These are phyloP conservation scores for Amanita rimosa DNA, from an alignment of 768 basidiomycete species.

Conservation along the genomic window DNA sequence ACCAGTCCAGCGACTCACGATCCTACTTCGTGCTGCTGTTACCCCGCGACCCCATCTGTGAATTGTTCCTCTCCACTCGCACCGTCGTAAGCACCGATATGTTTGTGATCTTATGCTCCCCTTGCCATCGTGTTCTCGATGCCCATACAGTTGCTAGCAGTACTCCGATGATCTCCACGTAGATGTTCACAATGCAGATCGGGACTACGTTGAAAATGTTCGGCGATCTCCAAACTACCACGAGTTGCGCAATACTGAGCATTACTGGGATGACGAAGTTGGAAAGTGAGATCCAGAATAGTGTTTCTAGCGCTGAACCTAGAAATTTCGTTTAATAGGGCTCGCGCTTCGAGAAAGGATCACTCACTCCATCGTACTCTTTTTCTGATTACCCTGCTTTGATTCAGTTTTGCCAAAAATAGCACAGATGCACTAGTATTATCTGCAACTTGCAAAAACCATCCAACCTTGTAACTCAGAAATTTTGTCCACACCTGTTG, in stretches of 20 bases:
- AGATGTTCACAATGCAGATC: conserved; percentile 11
- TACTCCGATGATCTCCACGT: conserved; percentile 18
- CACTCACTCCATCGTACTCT: background rate
- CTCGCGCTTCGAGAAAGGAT: background rate
- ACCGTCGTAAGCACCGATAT: background rate
- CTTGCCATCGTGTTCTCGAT: conserved; percentile 9
- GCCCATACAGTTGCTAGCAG: conserved; percentile 17
- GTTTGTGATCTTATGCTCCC: background rate
- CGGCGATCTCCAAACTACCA: conserved; percentile 5
- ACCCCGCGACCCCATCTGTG: background rate
- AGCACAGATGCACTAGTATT: conserved; percentile 11
- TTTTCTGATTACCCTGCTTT: background rate
- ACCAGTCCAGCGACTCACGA: background rate
- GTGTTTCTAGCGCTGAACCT: conserved; percentile 9
- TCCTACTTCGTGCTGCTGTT: background rate
- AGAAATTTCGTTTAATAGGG: background rate
- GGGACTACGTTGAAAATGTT: conserved; percentile 9
- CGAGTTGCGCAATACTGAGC: conserved; percentile 13
- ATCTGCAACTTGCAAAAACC: conserved; percentile 12
- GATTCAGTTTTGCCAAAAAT: conserved; percentile 12
- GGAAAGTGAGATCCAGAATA: conserved; percentile 18
- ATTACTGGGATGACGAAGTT: conserved; percentile 19
- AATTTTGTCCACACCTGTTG: background rate
- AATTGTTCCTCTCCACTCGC: background rate
- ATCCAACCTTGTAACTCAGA: conserved; percentile 10